phyloP scores from a whole-genome alignment of 192 early-diverging fungal species.

The Coemansia sp. region DNA sequence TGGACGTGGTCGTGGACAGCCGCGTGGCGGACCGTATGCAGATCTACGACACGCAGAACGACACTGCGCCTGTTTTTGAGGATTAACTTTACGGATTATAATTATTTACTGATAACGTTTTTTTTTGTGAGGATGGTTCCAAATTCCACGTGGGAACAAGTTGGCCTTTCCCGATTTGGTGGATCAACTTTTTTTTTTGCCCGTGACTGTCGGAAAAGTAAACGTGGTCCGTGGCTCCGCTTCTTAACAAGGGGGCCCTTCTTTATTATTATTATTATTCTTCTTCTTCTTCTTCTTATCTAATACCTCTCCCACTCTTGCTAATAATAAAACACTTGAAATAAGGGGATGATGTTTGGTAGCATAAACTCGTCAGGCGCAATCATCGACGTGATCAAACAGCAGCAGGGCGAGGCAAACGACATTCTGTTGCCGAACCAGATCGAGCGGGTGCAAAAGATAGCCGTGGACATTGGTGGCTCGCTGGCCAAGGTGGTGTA shows the following conservation, averaged over 20 bases:
- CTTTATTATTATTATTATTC: too few relatives aligned
- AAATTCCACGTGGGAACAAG: too few relatives aligned
- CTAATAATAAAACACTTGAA: neutral
- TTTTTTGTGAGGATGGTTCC: too few relatives aligned
- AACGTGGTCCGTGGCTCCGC: too few relatives aligned
- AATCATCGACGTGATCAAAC: conserved; percentile 26
- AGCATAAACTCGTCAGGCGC: conserved; percentile 48
- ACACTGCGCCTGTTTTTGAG: conserved; percentile 11
- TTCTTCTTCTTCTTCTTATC: too few relatives aligned
- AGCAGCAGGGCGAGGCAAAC: conserved; percentile 39
- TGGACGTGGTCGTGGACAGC: conserved; percentile 38
- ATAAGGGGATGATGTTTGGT: conserved; percentile 41
- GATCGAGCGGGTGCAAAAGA: conserved; percentile 74
- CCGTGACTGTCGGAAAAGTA: too few relatives aligned
- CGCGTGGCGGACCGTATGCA: conserved; percentile 22
- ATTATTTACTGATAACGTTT: neutral
- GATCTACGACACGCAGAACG: conserved; percentile 42
- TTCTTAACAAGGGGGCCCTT: too few relatives aligned
- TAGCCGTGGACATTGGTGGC: conserved; percentile 88
- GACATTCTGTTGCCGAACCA: conserved; percentile 91
- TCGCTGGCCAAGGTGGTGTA: conserved; percentile 77
- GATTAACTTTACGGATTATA: neutral
- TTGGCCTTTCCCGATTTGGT: too few relatives aligned
- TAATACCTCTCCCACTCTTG: too few relatives aligned
- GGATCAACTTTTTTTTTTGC: too few relatives aligned